Evolutionary conservation across 2,329 filamentous ascomycete genomes (phyloP).

Genomic region (Penicillium vulpinum): DNA sequence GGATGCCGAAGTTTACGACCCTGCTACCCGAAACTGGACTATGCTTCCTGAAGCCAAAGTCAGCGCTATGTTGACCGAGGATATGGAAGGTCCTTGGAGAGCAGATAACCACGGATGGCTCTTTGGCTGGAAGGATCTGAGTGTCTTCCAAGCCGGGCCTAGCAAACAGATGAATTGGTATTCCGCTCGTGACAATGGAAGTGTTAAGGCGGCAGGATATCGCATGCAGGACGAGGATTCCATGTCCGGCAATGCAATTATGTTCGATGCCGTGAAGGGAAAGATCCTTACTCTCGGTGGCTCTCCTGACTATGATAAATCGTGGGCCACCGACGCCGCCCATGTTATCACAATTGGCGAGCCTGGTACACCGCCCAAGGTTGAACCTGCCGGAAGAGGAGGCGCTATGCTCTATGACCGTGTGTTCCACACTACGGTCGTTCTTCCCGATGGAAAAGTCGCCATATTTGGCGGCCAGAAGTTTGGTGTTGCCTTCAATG

Average conservation of each 20-base stretch:
- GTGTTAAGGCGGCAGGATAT: conserved; percentile 43
- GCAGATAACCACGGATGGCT: conserved; percentile 58
- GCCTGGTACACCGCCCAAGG: conserved; percentile 9
- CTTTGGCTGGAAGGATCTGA: conserved; percentile 51
- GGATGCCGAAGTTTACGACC: conserved; percentile 58
- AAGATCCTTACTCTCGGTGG: conserved; percentile 59
- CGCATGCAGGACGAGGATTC: conserved; percentile 49
- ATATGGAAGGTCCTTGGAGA: conserved; percentile 41
- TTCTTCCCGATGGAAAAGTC: conserved; percentile 52
- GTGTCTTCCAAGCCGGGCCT: conserved; percentile 58
- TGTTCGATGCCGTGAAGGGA: conserved; percentile 58
- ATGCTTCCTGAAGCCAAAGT: conserved; percentile 51
- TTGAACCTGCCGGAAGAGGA: conserved; percentile 38
- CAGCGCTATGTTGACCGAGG: conserved; percentile 45
- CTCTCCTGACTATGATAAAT: conserved; percentile 47
- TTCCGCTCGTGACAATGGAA: conserved; percentile 47
- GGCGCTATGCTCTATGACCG: conserved; percentile 52
- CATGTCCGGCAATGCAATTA: conserved; percentile 59
- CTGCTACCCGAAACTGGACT: conserved; percentile 50
- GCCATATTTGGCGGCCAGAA: conserved; percentile 53
- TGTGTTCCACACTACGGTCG: conserved; percentile 49
- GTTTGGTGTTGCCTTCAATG: conserved; percentile 47
- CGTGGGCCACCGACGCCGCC: conserved; percentile 45
- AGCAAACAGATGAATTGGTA: conserved; percentile 60
- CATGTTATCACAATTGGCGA: conserved; percentile 53